phyloP scores from a whole-genome alignment of 179 eudicot species.

The Drosera spatulata region DNA sequence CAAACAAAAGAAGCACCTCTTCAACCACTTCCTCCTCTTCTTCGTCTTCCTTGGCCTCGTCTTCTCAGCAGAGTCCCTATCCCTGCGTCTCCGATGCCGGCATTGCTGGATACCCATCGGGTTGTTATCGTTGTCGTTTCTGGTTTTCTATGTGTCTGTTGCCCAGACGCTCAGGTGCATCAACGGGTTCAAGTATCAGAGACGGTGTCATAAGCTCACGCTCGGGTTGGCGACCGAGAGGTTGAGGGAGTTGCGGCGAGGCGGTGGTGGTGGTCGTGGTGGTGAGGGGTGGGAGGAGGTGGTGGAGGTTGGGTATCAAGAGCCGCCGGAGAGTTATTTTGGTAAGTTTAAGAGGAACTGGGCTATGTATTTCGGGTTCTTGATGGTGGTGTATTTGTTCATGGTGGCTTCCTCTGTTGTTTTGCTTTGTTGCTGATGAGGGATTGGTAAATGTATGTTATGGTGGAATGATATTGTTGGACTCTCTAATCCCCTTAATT shows the following conservation, averaged over 20 bases:
- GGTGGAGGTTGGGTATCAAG: constrained; percentile 73
- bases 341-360: constrained; percentile 97
- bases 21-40: constrained; percentile 78
- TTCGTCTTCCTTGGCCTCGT: constrained; percentile 59
- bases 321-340: constrained; percentile 89
- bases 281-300: constrained; percentile 41
- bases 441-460: too few species aligned
- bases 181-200: constrained; percentile 88
- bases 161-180: constrained; percentile 89
- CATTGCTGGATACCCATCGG: constrained; percentile 87
- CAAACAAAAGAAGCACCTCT: constrained; percentile 78
- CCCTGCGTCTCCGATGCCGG: constrained; percentile 62
- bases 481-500: too few species aligned
- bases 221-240: constrained; percentile 80
- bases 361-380: constrained; percentile 89
- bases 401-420: constrained; percentile 92
- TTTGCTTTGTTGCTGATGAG: constrained; percentile 49
- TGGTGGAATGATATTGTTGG: too few species aligned
- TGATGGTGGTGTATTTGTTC: constrained; percentile 69
- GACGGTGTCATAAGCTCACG: constrained; percentile 86
- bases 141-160: constrained; percentile 80
- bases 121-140: constrained; percentile 54
- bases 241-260: constrained; percentile 46
- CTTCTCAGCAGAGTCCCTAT: constrained; percentile 37
- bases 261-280: constrained; percentile 6